Evolutionary conservation across 2,329 filamentous ascomycete species (phyloP).

Genomic region (Paecilomyces niveus): DNA sequence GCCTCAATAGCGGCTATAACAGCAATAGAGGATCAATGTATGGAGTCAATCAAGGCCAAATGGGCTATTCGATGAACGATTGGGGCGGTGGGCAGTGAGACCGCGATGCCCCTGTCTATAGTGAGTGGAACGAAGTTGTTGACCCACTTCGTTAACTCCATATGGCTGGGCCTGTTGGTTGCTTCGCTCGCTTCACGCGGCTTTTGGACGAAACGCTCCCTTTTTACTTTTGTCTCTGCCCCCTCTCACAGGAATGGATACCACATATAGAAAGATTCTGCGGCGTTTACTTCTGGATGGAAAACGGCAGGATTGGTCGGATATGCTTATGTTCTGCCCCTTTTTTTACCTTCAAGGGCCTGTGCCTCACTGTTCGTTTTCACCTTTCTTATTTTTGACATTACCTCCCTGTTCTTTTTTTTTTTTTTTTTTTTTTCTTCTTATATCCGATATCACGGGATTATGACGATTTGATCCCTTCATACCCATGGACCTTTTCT

Average conservation of each 20-base stretch:
- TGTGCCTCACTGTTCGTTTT: neutral
- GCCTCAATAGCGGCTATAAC: constrained; percentile 27
- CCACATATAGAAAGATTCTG: constrained; percentile 1
- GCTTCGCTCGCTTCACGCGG: neutral
- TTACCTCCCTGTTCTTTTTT: neutral
- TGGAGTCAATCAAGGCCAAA: constrained; percentile 17
- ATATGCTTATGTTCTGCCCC: neutral
- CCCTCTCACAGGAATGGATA: constrained; percentile 1
- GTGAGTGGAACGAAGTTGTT: neutral
- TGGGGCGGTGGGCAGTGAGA: constrained; percentile 13
- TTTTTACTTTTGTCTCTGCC: neutral
- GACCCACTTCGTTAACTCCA: neutral
- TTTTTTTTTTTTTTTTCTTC: constrained; percentile 1
- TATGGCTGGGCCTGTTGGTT: neutral
- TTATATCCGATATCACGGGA: neutral
- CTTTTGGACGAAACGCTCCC: neutral
- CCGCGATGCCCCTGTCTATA: neutral
- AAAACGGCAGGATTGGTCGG: neutral
- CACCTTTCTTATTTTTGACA: constrained; percentile 7
- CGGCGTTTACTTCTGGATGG: neutral
- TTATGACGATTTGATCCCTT: neutral
- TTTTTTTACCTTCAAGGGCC: neutral
- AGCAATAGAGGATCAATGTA: constrained; percentile 26
- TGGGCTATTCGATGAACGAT: constrained; percentile 22
- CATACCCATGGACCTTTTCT: neutral